Conservation (phyloP, 2,329 filamentous ascomycete species). For the Ambrosiella xylebori region DNA sequence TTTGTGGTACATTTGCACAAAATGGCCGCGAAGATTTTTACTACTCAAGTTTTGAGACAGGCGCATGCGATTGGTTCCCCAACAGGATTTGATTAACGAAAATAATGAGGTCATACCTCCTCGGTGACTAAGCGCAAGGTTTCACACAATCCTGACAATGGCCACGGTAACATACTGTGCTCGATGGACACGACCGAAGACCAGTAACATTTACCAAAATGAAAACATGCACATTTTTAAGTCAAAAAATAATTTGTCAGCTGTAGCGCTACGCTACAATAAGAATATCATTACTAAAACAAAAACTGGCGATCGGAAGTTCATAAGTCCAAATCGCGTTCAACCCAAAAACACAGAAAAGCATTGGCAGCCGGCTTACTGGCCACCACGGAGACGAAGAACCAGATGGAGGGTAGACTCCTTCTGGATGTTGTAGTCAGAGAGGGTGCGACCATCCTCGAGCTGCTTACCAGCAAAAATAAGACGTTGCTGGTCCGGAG, state of each 20-base stretch:
- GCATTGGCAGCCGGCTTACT: conserved; percentile 4
- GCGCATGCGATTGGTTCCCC: too few species aligned
- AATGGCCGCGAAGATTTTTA: too few species aligned
- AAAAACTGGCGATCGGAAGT: conserved; percentile 3
- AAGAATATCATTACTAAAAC: conserved; percentile 9
- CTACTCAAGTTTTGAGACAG: too few species aligned
- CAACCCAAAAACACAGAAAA: conserved; percentile 2
- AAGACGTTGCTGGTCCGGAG: conserved; percentile 82
- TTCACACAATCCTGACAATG: too few species aligned
- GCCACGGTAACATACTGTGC: too few species aligned
- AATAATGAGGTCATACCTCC: too few species aligned
- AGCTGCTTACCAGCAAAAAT: conserved; percentile 91
- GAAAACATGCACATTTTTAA: conserved; percentile 10
- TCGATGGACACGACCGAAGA: conserved; percentile 21
- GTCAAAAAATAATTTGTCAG: neutral
- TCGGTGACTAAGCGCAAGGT: too few species aligned
- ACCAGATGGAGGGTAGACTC: conserved; percentile 70
- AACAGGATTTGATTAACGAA: too few species aligned
- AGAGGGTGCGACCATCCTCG: conserved; percentile 78
- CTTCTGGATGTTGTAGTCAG: conserved; percentile 95
- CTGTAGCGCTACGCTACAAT: neutral
- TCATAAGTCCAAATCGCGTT: conserved; percentile 2
- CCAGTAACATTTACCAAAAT: conserved; percentile 37
- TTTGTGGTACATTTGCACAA: too few species aligned
- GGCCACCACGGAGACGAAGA: conserved; percentile 60